These are phyloP conservation scores for Pythium volutum DNA, from an alignment of 352 stramenopile genomes.

Conservation along the genomic window DNA sequence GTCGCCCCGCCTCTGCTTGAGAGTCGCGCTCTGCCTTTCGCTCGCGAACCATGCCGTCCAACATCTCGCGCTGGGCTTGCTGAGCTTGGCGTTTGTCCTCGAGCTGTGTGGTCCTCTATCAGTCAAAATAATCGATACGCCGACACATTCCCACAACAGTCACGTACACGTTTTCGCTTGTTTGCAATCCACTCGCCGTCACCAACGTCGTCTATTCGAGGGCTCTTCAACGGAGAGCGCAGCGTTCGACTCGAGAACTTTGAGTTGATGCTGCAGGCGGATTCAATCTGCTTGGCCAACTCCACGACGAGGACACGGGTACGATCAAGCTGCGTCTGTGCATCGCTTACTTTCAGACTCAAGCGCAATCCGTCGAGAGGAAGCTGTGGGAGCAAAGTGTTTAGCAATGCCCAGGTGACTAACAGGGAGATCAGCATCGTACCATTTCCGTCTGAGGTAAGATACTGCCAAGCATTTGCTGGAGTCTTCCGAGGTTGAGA, in stretches of 20 bases:
- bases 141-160: not conserved
- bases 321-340: not conserved
- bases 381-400: conserved; percentile 3
- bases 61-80: not conserved
- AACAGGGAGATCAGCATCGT: not conserved
- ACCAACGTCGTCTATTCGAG: conserved; percentile 4
- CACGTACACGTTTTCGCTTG: conserved; percentile 26
- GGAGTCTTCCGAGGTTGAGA: conserved; percentile 15
- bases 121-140: not conserved
- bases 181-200: conserved; percentile 16
- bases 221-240: conserved; percentile 18
- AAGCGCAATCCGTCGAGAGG: conserved; percentile 11
- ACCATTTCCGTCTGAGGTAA: conserved; percentile 15
- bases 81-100: conserved; percentile 6
- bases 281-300: conserved; percentile 10
- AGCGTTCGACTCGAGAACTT: not conserved
- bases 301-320: conserved; percentile 4
- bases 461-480: conserved; percentile 23
- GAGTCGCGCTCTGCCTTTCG: not conserved
- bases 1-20: not conserved
- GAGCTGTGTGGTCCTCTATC: not conserved
- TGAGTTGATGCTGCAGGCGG: not conserved
- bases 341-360: not conserved
- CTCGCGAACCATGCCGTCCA: conserved; percentile 1
- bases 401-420: not conserved